phyloP scores from a whole-genome alignment of 306 rosid genomes.

The Gillenia trifoliata region DNA sequence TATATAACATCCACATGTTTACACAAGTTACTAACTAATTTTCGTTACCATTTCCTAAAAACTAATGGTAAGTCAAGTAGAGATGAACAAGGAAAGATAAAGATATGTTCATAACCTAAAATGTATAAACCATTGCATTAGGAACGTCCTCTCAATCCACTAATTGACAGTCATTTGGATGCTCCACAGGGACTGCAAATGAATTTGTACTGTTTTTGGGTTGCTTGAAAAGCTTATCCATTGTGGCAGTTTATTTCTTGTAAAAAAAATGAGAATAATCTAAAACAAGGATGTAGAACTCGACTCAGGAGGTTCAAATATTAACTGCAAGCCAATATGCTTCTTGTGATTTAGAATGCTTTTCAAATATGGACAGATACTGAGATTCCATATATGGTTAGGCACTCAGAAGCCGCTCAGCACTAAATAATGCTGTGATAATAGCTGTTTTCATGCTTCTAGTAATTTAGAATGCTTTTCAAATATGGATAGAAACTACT shows the following conservation, averaged over 20 bases:
- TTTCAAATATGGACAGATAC: background rate
- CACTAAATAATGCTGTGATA: background rate
- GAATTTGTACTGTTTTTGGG: background rate
- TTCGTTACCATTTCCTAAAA: background rate
- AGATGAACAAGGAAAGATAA: background rate
- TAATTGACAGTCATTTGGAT: background rate
- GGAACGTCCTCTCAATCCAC: background rate
- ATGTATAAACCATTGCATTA: background rate
- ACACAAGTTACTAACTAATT: background rate
- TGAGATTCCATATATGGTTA: background rate
- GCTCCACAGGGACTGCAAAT: background rate
- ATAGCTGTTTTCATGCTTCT: background rate
- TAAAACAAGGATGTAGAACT: background rate
- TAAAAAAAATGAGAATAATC: background rate
- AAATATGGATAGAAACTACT: background rate
- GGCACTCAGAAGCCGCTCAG: background rate
- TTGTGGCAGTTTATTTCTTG: background rate
- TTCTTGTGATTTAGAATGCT: background rate
- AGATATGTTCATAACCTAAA: background rate
- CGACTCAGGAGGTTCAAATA: background rate
- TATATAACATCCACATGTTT: slow-evolving; percentile 5
- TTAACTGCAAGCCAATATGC: background rate
- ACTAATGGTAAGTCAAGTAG: background rate
- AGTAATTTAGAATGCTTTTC: background rate
- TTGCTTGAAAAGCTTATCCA: background rate